Evolutionary conservation across 495 filamentous ascomycete species (phyloP).

Genomic region (Echria macrotheca): DNA sequence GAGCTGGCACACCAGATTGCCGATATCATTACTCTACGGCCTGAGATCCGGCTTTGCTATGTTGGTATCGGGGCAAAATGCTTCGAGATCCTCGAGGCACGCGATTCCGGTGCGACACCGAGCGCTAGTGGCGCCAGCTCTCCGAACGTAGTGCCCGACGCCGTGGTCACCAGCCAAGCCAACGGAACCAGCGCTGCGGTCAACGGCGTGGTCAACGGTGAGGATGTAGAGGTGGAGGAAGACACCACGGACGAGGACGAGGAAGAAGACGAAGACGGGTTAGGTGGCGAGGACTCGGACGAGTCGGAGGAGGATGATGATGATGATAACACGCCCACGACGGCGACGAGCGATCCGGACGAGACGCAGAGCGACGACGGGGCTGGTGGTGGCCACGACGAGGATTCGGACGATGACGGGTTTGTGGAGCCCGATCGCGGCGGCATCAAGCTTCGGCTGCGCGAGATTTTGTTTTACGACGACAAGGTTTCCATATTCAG

Average conservation of each 20-base stretch:
- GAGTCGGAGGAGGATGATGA: slow-evolving; percentile 52
- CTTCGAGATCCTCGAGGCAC: slow-evolving; percentile 78
- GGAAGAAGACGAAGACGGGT: slow-evolving; percentile 37
- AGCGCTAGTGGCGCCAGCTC: slow-evolving; percentile 28
- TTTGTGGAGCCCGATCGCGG: slow-evolving; percentile 34
- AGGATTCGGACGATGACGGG: slow-evolving; percentile 52
- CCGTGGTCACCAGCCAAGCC: slow-evolving; percentile 36
- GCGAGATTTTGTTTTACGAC: slow-evolving; percentile 86
- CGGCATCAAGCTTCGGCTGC: slow-evolving; percentile 55
- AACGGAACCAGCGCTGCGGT: slow-evolving; percentile 28
- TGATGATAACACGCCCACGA: slow-evolving; percentile 37
- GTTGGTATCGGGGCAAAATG: slow-evolving; percentile 77
- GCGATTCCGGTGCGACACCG: slow-evolving; percentile 33
- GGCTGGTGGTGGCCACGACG: slow-evolving; percentile 34
- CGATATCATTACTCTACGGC: slow-evolving; percentile 80
- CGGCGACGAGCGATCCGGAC: slow-evolving; percentile 29
- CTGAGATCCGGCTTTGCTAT: slow-evolving; percentile 79
- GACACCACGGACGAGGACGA: slow-evolving; percentile 18
- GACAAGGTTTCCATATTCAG: slow-evolving; percentile 83
- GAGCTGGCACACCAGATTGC: slow-evolving; percentile 81
- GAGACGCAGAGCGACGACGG: slow-evolving; percentile 40
- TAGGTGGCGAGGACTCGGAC: slow-evolving; percentile 37
- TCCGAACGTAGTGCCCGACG: slow-evolving; percentile 39
- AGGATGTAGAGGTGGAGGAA: slow-evolving; percentile 26
- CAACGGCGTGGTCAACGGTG: slow-evolving; percentile 30